Evolutionary conservation across 2,329 filamentous ascomycete species (phyloP).

Genomic region (Xylariaceae sp.): DNA sequence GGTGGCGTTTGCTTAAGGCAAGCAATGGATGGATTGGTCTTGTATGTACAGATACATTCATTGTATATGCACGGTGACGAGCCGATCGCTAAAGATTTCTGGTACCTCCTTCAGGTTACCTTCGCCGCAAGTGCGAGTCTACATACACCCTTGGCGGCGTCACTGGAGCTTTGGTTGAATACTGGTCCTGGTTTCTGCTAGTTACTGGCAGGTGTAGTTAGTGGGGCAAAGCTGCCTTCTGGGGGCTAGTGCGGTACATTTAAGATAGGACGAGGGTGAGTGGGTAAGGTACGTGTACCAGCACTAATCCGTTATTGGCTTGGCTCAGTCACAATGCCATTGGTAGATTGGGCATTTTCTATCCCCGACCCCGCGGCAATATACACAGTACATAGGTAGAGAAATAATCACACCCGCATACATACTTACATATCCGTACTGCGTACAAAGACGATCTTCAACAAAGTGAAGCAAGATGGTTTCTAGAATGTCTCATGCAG

Average conservation of each 20-base stretch:
- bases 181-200: constrained; percentile 20
- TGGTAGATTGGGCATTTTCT: background rate
- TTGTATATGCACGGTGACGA: constrained; percentile 19
- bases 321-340: background rate
- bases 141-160: background rate
- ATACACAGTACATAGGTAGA: background rate
- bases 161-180: constrained; percentile 6
- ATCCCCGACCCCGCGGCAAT: background rate
- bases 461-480: background rate
- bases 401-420: background rate
- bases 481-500: background rate
- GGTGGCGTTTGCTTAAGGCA: no score
- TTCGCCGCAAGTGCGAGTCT: background rate
- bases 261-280: constrained; percentile 4
- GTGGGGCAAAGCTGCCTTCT: background rate
- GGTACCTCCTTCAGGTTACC: no score
- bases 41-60: no score
- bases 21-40: no score
- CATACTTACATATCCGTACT: no score
- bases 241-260: background rate
- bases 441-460: background rate
- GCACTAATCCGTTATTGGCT: background rate
- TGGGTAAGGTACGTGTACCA: background rate
- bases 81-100: background rate
- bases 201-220: constrained; percentile 17